Evolutionary conservation across 805 yeast genomes (phyloP).

Genomic region (Middelhovenomyces tepae): DNA sequence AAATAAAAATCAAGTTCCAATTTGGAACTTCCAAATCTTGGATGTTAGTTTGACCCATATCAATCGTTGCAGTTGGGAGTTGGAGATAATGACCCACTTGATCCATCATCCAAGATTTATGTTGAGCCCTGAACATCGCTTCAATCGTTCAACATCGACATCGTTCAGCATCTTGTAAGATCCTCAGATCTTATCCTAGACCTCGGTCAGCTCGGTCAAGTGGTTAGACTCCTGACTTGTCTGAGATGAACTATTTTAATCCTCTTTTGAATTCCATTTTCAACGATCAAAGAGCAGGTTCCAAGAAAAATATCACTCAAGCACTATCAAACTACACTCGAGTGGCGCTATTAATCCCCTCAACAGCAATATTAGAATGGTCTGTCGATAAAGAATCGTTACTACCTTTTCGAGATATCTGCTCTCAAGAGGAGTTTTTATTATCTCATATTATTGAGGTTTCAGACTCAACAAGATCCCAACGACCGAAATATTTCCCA

Average conservation of each 20-base stretch:
- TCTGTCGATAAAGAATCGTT: conserved; percentile 33
- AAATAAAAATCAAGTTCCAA: neutral
- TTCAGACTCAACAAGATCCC: conserved; percentile 20
- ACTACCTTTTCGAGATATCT: conserved; percentile 39
- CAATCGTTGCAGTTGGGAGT: too few species aligned
- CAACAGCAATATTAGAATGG: conserved; percentile 37
- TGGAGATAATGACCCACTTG: too few species aligned
- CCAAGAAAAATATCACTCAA: conserved; percentile 13
- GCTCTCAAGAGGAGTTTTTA: conserved; percentile 52
- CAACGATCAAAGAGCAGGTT: conserved; percentile 47
- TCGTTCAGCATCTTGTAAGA: too few species aligned
- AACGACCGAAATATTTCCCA: conserved; percentile 18
- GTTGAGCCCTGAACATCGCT: too few species aligned
- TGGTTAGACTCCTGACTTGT: too few species aligned
- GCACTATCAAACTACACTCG: conserved; percentile 37
- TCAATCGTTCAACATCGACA: too few species aligned
- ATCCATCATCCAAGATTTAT: too few species aligned
- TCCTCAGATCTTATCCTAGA: too few species aligned
- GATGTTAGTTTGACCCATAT: too few species aligned
- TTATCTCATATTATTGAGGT: conserved; percentile 51
- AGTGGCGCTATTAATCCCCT: conserved; percentile 60
- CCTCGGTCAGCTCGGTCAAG: too few species aligned
- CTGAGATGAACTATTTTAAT: conserved; percentile 33
- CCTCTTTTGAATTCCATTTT: conserved; percentile 59
- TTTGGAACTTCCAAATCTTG: too few species aligned